Evolutionary conservation across 176 grass and related monocot species (phyloP), one percentile per base, ranked within the genome.

Genomic region (Zoysia japonica): DNA sequence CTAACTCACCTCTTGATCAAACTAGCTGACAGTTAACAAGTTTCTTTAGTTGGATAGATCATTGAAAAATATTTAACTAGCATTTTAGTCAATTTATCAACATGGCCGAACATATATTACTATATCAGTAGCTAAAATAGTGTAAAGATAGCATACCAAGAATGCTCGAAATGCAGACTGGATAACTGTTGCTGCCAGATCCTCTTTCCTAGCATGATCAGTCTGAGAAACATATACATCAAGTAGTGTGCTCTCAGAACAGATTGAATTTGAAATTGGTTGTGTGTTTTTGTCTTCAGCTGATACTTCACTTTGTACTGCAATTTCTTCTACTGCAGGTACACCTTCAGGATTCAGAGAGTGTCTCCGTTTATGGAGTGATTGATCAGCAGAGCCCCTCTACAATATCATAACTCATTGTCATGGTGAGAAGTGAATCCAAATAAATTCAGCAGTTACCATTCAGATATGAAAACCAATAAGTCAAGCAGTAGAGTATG

Each of bases 121-220:
- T 16, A 9, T 71, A 75, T 65, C 41, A 42, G 37, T 71, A 63
- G 28, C 12, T 80, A 65, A 50, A 36, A 20, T 7, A 77, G 50
- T 7, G 9, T 11, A 82, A 78, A 78, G 45, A 61, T 68, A 78
- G 61, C 75, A 83, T 94, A 97, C 95, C 95, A 97, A 85, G 77
- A 97, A 94, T 62, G 89, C 90, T 80, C 96, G 90, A 89, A 93
- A 98, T 15, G 84, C 56, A 43, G 92, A 91, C 48, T 98, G 96
- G 85, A 98, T 86, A 90, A 91, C 67, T 79, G 79, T 95, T 74
- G 92, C 92, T 61, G 96, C 90, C 65, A 75, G 83, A 83, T 95
- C 78, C 64, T 91, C 81, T 78, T 74, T 87, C 17, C 50, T 67
- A 57, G 50, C 54, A 75, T 54, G 68, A 68, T 92, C 83, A 70